These are phyloP conservation scores for Auriculariales sp. DNA, from an alignment of 768 basidiomycete species.

Conservation along the genomic window DNA sequence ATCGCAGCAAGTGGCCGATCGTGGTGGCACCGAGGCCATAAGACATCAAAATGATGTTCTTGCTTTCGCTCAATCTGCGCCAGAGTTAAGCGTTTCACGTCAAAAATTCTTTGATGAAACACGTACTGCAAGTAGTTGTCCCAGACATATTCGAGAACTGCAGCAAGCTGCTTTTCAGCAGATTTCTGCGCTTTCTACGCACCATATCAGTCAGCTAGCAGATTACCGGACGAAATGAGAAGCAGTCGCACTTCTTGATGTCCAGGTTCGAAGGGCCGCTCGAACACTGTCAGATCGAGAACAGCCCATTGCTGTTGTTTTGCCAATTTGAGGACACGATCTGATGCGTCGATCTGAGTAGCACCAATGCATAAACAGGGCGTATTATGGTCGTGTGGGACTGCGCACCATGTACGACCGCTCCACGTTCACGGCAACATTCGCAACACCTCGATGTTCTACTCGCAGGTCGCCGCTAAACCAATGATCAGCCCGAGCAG, in stretches of 20 bases:
- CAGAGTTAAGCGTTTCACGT: constrained; percentile 5
- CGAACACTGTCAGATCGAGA: constrained; percentile 76
- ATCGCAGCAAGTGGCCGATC: constrained; percentile 57
- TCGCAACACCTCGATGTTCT: constrained; percentile 60
- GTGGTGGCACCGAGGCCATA: constrained; percentile 75
- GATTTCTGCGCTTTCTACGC: constrained; percentile 12
- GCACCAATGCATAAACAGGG: neutral
- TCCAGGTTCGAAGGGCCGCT: constrained; percentile 30
- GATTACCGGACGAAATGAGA: neutral
- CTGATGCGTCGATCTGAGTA: constrained; percentile 73
- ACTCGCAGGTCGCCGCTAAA: constrained; percentile 75
- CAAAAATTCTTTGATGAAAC: neutral
- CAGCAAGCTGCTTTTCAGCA: constrained; percentile 23
- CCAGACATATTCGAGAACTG: constrained; percentile 74
- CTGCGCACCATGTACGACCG: constrained; percentile 65
- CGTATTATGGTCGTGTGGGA: constrained; percentile 2
- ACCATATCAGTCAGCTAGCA: constrained; percentile 16
- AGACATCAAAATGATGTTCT: constrained; percentile 67
- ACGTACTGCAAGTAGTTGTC: constrained; percentile 88
- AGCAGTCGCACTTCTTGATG: constrained; percentile 14
- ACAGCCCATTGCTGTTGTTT: constrained; percentile 50
- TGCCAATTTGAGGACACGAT: constrained; percentile 67
- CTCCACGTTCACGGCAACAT: constrained; percentile 62
- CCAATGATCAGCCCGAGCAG: neutral
- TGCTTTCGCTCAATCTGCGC: constrained; percentile 53